phyloP scores from a whole-genome alignment of 148 eudicot genomes.

The Tetragonia tetragonoides region DNA sequence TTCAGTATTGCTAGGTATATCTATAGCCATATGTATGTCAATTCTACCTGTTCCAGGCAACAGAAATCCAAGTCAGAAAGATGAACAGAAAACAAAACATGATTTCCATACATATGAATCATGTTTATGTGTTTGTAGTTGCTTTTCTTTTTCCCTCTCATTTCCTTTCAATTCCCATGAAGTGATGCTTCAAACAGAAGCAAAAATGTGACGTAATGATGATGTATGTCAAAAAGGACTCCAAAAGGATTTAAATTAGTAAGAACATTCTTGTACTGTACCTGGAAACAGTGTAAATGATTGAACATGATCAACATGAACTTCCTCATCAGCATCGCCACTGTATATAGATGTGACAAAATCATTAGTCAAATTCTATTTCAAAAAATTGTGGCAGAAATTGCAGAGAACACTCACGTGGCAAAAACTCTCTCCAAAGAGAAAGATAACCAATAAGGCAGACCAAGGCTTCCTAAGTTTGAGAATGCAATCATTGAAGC shows the following conservation, averaged over 20 bases:
- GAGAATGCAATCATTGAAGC: slow-evolving; percentile 51
- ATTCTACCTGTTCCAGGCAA: slow-evolving; percentile 57
- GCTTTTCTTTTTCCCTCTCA: neutral
- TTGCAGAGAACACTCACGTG: slow-evolving; percentile 41
- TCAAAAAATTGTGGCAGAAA: slow-evolving; percentile 1
- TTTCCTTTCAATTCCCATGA: neutral
- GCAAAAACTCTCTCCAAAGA: slow-evolving; percentile 64
- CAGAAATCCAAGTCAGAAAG: slow-evolving; percentile 9
- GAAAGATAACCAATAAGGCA: slow-evolving; percentile 72
- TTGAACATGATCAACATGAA: slow-evolving; percentile 53
- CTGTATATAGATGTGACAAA: slow-evolving; percentile 32
- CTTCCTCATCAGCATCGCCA: slow-evolving; percentile 32
- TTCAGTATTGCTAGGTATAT: slow-evolving; percentile 58
- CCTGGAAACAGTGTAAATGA: slow-evolving; percentile 65
- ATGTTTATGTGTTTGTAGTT: neutral
- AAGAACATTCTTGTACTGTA: slow-evolving; percentile 12
- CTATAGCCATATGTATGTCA: slow-evolving; percentile 59
- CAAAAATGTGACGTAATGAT: neutral
- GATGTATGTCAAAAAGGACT: neutral
- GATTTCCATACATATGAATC: neutral
- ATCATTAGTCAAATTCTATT: neutral
- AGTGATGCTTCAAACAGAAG: neutral
- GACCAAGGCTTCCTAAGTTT: slow-evolving; percentile 68
- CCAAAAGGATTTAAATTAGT: too few species aligned
- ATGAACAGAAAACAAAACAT: neutral